Percentiles rank a stretch among this genome's conserved stretches.
These are phyloP conservation scores for Wickerhamiella vanderwaltii DNA, from an alignment of 805 yeast genomes.

Conservation along the genomic window DNA sequence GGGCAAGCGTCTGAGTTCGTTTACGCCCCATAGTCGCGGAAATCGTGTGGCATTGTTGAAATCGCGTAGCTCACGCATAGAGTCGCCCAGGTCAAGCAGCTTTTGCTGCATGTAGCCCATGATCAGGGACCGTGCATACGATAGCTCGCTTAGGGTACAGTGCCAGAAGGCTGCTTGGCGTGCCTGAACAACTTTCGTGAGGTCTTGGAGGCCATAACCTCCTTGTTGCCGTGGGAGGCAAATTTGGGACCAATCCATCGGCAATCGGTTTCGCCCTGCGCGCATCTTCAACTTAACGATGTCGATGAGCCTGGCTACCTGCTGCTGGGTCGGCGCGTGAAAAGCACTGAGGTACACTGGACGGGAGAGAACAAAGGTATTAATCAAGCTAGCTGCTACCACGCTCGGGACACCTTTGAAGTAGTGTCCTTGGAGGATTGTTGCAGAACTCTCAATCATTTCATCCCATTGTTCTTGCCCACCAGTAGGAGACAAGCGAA, in stretches of 20 bases:
- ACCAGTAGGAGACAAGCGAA: too few relatives aligned
- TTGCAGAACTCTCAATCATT: too few relatives aligned
- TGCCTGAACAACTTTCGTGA: background rate
- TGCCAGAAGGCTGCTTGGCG: background rate
- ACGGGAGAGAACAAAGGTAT: background rate
- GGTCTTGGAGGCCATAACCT: background rate
- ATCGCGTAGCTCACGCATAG: too few relatives aligned
- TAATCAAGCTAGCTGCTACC: background rate
- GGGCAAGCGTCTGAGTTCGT: background rate
- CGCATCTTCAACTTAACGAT: background rate
- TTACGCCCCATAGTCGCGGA: too few relatives aligned
- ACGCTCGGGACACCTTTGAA: background rate
- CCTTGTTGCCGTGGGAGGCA: background rate
- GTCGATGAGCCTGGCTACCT: background rate
- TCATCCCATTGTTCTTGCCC: too few relatives aligned
- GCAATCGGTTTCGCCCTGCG: background rate
- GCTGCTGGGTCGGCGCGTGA: background rate
- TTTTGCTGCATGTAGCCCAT: conserved; percentile 1
- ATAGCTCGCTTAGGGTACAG: background rate
- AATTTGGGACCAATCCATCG: background rate
- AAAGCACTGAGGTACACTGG: background rate
- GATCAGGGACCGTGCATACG: background rate
- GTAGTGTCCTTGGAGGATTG: too few relatives aligned
- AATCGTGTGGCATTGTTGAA: too few relatives aligned
- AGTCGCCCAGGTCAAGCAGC: background rate